Evolutionary conservation across 106 monocot genomes (phyloP), one percentile per base, ranked within the genome.

Genomic region (Ottelia alismoides): DNA sequence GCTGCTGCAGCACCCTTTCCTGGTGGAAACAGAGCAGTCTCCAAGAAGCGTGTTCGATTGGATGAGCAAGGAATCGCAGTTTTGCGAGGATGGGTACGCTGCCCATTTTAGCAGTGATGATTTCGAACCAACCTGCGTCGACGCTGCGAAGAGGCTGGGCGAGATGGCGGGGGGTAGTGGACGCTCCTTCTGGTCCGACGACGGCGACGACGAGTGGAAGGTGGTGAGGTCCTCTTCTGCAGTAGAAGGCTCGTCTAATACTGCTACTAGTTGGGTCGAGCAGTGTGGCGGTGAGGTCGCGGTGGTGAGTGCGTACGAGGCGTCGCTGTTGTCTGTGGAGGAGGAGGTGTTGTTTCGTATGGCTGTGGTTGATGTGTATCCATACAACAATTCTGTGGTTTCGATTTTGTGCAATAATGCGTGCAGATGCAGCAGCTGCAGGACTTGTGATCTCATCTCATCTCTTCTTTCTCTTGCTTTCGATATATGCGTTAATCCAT

Each of bases 1-100:
- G 60, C 61, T 86, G 20, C 64, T 86, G 31, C 54, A 30, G 28
- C 85, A 86, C 19, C 74, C 76, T 0, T 86, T 86, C 71, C 48
- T 86, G 1, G 60, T 18, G 24, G 20, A 24, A 28, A 19, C 45
- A 14, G 71, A 62, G 60, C 52, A 49, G 2, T 85, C 85, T 20
- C 85, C 85, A 22, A 66, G 85, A 35, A 55, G 77, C 25, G 76
- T 76, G 45, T 47, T 77, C 31, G 77, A 74, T 1, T 74, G 73
- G 70, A 49, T 48, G 16, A 47, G 3, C 18, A 21, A 48, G 27
- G 72, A 65, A 20, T 69, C 65, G 52, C 46, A 23, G 35, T 51
- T 43, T 19, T 71, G 69, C 28, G 65, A 61, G 22, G 20, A 4
- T 35, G 31, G 19, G 18, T 1, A 17, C 23, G 26, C 5, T 27